Percentiles rank a stretch among this genome's conserved stretches.
Evolutionary conservation across 2,329 filamentous ascomycete species (phyloP).

Genomic region (Aspergillus melleus): DNA sequence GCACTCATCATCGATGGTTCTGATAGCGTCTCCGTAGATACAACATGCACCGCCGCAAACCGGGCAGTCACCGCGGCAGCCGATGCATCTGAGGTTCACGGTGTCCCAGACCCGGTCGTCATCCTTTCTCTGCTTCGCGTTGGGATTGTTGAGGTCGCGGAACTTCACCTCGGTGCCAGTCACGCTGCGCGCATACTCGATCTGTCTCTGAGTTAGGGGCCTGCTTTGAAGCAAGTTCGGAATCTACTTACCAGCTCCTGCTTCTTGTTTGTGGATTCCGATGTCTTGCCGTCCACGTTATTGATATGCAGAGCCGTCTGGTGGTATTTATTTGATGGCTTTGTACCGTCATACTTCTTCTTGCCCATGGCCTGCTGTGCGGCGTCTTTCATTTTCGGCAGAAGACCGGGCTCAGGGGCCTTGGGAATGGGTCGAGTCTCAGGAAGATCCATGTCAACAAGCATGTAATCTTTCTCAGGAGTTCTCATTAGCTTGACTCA

Average conservation of each 20-base stretch:
- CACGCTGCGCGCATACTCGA: slow-evolving; percentile 15
- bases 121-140: slow-evolving; percentile 5
- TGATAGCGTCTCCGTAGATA: slow-evolving; percentile 23
- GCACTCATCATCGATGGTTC: slow-evolving; percentile 12
- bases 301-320: not conserved
- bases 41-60: slow-evolving; percentile 34
- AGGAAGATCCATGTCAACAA: slow-evolving; percentile 12
- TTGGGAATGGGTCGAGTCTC: not conserved
- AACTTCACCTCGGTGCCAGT: slow-evolving; percentile 15
- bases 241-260: slow-evolving; percentile 14
- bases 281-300: not conserved
- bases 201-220: not conserved
- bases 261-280: not conserved
- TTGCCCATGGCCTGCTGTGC: not conserved
- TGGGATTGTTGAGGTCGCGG: not conserved
- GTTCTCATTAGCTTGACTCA: not conserved
- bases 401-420: not conserved
- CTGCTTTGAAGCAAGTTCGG: too few relatives aligned
- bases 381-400: not conserved
- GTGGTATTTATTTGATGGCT: not conserved
- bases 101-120: slow-evolving; percentile 29
- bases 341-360: not conserved
- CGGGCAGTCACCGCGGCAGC: slow-evolving; percentile 28
- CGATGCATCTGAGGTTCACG: slow-evolving; percentile 34
- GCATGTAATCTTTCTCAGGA: slow-evolving; percentile 11